These are phyloP conservation scores for Prosopis cineraria DNA, from an alignment of 306 rosid genomes.

Conservation along the genomic window DNA sequence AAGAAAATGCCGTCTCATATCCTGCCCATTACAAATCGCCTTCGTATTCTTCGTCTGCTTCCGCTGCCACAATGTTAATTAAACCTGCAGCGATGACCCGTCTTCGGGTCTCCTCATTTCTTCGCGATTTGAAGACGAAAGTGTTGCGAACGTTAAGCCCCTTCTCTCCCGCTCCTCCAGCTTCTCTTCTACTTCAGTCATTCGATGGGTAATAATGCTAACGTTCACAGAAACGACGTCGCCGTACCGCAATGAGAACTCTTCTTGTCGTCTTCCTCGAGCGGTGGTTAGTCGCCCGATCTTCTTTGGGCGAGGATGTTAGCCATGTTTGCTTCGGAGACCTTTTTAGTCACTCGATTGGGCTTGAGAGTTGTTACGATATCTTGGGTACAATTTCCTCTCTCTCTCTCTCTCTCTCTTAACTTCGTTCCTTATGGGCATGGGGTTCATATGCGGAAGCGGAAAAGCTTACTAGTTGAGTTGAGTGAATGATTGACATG, in stretches of 20 bases:
- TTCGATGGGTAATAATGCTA: constrained; percentile 5
- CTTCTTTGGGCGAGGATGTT: constrained; percentile 47
- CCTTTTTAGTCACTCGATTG: constrained; percentile 64
- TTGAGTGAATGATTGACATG: background rate
- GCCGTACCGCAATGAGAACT: constrained; percentile 60
- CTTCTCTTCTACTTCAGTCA: constrained; percentile 22
- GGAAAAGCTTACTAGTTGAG: background rate
- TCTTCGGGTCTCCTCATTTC: constrained; percentile 43
- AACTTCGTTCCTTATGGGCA: background rate
- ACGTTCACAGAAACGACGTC: constrained; percentile 54
- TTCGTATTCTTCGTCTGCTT: background rate
- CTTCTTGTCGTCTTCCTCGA: constrained; percentile 42
- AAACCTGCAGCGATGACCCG: constrained; percentile 43
- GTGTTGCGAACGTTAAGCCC: constrained; percentile 40
- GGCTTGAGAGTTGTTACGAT: constrained; percentile 64
- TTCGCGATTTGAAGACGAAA: constrained; percentile 46
- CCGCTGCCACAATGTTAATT: constrained; percentile 33
- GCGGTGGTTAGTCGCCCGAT: constrained; percentile 14
- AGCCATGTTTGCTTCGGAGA: constrained; percentile 64
- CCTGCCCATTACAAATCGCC: constrained; percentile 51
- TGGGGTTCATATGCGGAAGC: background rate
- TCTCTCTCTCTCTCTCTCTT: too few species aligned
- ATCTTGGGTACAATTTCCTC: constrained; percentile 73
- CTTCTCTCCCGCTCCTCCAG: constrained; percentile 60
- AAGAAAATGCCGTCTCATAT: constrained; percentile 66